These are phyloP conservation scores for Mortierella sp. DNA, from an alignment of 371 early-diverging fungal genomes.

Conservation along the genomic window DNA sequence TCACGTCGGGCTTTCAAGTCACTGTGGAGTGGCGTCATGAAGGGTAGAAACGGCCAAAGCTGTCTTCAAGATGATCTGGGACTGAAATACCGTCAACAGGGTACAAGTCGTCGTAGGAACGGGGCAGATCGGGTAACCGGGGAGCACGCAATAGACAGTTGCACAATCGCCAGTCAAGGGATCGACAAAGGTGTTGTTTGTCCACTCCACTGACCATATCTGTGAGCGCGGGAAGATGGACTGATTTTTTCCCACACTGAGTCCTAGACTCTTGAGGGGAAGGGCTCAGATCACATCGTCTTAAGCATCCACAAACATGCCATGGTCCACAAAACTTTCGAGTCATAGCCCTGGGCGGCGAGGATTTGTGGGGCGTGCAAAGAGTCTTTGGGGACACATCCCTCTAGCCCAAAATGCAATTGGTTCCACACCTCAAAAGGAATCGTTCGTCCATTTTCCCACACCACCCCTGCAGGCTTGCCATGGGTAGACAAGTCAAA, in stretches of 20 bases:
- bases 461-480: no score
- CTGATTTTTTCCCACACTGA: slow-evolving; percentile 12
- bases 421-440: slow-evolving; percentile 1
- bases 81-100: neutral
- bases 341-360: no score
- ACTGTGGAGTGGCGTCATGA: slow-evolving; percentile 19
- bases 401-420: neutral
- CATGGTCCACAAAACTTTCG: no score
- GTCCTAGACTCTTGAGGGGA: neutral
- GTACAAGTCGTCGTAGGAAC: neutral
- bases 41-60: slow-evolving; percentile 23
- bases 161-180: no score
- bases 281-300: slow-evolving; percentile 24
- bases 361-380: neutral
- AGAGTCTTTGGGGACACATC: neutral
- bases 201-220: neutral
- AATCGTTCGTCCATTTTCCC: neutral
- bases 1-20: slow-evolving; percentile 27
- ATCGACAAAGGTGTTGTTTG: no score
- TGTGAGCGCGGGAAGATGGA: slow-evolving; percentile 9
- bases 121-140: neutral
- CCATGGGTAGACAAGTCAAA: neutral
- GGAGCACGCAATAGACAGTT: no score
- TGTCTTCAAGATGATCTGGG: neutral
- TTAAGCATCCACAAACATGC: neutral